Base-by-base conservation (phyloP, 768 basidiomycete species). In the Leccinum truebloodii region DNA sequence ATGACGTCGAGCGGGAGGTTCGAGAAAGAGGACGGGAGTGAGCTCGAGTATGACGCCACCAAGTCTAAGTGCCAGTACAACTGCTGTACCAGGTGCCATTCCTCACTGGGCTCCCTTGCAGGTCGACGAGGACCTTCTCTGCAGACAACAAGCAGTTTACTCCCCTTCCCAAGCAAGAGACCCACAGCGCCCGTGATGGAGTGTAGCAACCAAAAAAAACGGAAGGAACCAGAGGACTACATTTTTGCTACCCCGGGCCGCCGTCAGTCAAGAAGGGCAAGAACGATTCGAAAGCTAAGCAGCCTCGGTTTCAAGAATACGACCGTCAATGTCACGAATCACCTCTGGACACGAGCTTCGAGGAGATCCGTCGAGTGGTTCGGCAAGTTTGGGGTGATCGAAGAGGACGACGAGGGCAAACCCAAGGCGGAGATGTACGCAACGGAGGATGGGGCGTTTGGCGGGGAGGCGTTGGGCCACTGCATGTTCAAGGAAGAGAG, bases 351-450 rank as follows among this genome's bases (percentile, higher is more conserved):
- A 77, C 93, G 0, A 90, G 90, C 1, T 66, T 72, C 8, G 87
- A 90, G 9, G 91, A 94, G 71, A 72, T 99, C 12, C 34, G 34
- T 34, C 34, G 34, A 34, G 34, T 34, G 34, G 34, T 34, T 34
- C 34, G 34, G 12, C 12, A 34, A 34, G 12, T 34, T 34, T 66
- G 97, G 97, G n/a, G 84, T 99, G 35, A 86, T 99, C 57, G 89
- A 98, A 71, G 93, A 96, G 69, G 94, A 94, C 63, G 90, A 95
- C 67, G 79, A 87, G 18, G 95, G 92, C 2, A 85, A 92, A 59
- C 88, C 90, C n/a, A 93, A 95, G 71, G 84, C 98, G 71, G 98
- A 99, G 80, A 81, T 98, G 79, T 99, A 99, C 74, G 90, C 90
- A 51, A 86, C 85, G 60, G 93, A 92, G 6, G 85, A 91, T 98